A percentile compares a stretch with the other conserved stretches of the same genome.
These are phyloP conservation scores for Fraxinus americana DNA, from an alignment of 257 asterid species.

Conservation along the genomic window DNA sequence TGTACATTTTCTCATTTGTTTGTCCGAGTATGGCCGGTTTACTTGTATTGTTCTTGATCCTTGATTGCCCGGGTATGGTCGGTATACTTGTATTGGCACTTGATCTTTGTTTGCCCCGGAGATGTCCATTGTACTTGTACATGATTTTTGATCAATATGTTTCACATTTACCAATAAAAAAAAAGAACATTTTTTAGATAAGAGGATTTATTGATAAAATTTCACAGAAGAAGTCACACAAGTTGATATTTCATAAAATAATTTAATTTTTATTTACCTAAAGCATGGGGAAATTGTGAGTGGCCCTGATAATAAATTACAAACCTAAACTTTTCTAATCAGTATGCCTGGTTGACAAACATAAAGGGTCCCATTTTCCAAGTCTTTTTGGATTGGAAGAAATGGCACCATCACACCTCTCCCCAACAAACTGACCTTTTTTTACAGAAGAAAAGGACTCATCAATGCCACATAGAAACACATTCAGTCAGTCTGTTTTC, in stretches of 20 bases:
- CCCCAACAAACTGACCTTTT: not conserved
- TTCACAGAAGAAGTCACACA: not conserved
- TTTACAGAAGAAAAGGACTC: slow-evolving; percentile 6
- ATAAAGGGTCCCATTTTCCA: not conserved
- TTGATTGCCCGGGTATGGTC: too few relatives aligned
- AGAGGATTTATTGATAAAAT: not conserved
- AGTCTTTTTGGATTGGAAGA: not conserved
- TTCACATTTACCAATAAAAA: too few relatives aligned
- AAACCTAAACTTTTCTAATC: slow-evolving; percentile 26
- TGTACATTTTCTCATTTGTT: too few relatives aligned
- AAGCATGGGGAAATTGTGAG: not conserved
- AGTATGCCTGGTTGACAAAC: slow-evolving; percentile 14
- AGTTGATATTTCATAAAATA: not conserved
- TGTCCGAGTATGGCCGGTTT: too few relatives aligned
- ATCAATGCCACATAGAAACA: slow-evolving; percentile 7
- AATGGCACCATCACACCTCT: not conserved
- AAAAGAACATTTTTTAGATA: too few relatives aligned
- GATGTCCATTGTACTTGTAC: too few relatives aligned
- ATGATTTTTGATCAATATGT: too few relatives aligned
- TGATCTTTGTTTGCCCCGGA: too few relatives aligned
- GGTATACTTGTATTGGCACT: too few relatives aligned
- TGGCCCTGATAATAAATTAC: slow-evolving; percentile 35
- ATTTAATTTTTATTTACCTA: not conserved
- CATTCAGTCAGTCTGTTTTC: not conserved
- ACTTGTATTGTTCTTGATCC: too few relatives aligned